phyloP scores from a whole-genome alignment of 1,284 basidiomycete species.

The Waitea zeae region DNA sequence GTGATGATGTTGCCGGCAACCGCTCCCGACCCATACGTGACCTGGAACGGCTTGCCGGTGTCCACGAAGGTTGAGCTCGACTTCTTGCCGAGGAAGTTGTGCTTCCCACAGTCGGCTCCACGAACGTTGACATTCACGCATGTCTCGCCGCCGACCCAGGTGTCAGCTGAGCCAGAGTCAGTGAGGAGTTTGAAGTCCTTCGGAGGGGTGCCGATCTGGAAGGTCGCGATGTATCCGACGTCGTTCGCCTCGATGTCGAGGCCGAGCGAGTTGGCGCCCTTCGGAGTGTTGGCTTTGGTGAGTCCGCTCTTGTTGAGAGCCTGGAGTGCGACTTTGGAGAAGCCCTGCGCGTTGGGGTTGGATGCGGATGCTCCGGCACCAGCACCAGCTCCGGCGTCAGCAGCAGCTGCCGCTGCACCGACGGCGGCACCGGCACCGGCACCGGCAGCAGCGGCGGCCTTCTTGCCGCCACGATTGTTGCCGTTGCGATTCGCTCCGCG shows the following conservation, averaged over 20 bases:
- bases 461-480: conserved; percentile 2
- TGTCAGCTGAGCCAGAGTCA: conserved; percentile 78
- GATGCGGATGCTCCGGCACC: conserved; percentile 6
- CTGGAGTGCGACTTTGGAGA: conserved; percentile 19
- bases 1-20: conserved; percentile 50
- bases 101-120: too few relatives aligned
- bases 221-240: conserved; percentile 48
- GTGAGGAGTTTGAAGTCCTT: conserved; percentile 57
- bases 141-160: conserved; percentile 57
- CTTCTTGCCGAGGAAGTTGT: conserved; percentile 47
- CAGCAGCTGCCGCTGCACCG: conserved; percentile 7
- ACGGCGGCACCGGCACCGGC: conserved; percentile 6
- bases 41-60: conserved; percentile 35
- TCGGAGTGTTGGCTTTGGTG: conserved; percentile 32
- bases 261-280: conserved; percentile 42
- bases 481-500: too few relatives aligned
- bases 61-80: conserved; percentile 52
- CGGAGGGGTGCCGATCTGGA: conserved; percentile 69
- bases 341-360: conserved; percentile 12
- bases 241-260: conserved; percentile 50
- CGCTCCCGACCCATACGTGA: conserved; percentile 64
- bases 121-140: conserved; percentile 31
- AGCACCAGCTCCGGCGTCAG: conserved; percentile 6
- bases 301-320: conserved; percentile 23
- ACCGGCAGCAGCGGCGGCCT: conserved; percentile 7